Percentiles rank a stretch among this genome's conserved stretches.
Conservation (phyloP, 1,139 yeast genomes). For the Magnusiomyces sp. region DNA sequence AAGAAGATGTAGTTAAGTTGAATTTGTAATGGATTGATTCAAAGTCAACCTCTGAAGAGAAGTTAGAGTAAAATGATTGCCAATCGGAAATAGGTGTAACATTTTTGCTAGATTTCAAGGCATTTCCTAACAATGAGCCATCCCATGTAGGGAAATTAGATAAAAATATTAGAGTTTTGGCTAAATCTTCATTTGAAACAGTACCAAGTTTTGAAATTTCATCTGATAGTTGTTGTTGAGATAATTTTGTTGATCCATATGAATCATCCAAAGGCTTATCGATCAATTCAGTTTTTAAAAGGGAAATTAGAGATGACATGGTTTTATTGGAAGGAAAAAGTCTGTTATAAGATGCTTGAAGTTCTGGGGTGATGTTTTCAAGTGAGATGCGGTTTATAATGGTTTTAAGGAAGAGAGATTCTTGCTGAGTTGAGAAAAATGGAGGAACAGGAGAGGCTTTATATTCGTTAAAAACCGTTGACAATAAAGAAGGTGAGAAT, state of each 20-base stretch:
- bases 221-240: not conserved
- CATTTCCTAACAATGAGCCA: conserved; percentile 12
- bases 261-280: not conserved
- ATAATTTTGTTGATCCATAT: conserved; percentile 1
- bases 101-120: conserved; percentile 8
- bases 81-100: conserved; percentile 5
- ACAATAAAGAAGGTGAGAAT: not conserved
- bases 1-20: conserved; percentile 5
- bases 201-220: conserved; percentile 8
- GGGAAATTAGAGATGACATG: conserved; percentile 9
- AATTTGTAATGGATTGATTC: conserved; percentile 5
- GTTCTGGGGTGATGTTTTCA: conserved; percentile 8
- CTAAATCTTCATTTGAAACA: conserved; percentile 10
- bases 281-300: conserved; percentile 7
- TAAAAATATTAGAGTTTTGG: conserved; percentile 11
- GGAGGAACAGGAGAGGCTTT: not conserved
- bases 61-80: conserved; percentile 6
- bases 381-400: conserved; percentile 7
- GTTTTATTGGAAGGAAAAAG: not conserved
- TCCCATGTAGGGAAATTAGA: conserved; percentile 11
- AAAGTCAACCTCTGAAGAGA: conserved; percentile 7
- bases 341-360: conserved; percentile 2
- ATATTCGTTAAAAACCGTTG: not conserved
- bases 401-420: conserved; percentile 6
- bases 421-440: not conserved